Evolutionary conservation across 2,329 filamentous ascomycete species (phyloP).

Genomic region (Colletotrichum sp.): DNA sequence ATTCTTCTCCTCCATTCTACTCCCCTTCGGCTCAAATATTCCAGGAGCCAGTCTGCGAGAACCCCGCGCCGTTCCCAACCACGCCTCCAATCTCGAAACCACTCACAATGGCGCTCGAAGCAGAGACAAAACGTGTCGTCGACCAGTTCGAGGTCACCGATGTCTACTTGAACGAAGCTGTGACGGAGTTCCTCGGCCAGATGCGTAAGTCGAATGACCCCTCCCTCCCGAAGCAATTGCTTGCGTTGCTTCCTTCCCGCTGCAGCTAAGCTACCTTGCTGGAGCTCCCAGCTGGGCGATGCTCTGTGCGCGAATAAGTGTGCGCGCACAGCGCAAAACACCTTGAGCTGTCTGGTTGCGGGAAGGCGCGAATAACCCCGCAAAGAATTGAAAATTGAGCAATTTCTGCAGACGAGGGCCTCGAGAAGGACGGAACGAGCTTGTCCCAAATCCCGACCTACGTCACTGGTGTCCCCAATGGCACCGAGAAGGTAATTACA

Average conservation of each 20-base stretch:
- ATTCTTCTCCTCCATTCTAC: slow-evolving; percentile 33
- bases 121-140: slow-evolving; percentile 81
- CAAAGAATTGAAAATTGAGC: not conserved
- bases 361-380: not conserved
- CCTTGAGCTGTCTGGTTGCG: not conserved
- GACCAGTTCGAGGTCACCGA: slow-evolving; percentile 85
- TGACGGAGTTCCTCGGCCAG: slow-evolving; percentile 84
- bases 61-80: slow-evolving; percentile 58
- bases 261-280: not conserved
- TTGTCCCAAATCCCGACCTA: slow-evolving; percentile 97
- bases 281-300: not conserved
- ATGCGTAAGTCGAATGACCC: slow-evolving; percentile 63
- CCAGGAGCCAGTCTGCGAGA: slow-evolving; percentile 58
- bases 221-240: not conserved
- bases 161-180: slow-evolving; percentile 78
- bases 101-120: slow-evolving; percentile 65
- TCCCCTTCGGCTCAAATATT: slow-evolving; percentile 47
- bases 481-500: slow-evolving; percentile 83
- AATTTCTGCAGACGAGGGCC: slow-evolving; percentile 70
- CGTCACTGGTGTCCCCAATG: slow-evolving; percentile 94
- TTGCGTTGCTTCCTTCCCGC: not conserved
- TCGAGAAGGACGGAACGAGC: slow-evolving; percentile 77
- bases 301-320: not conserved
- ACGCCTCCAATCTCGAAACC: slow-evolving; percentile 58
- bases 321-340: slow-evolving; percentile 1